phyloP scores from a whole-genome alignment of 1,139 yeast species.

The Starmera stellimalicola region DNA sequence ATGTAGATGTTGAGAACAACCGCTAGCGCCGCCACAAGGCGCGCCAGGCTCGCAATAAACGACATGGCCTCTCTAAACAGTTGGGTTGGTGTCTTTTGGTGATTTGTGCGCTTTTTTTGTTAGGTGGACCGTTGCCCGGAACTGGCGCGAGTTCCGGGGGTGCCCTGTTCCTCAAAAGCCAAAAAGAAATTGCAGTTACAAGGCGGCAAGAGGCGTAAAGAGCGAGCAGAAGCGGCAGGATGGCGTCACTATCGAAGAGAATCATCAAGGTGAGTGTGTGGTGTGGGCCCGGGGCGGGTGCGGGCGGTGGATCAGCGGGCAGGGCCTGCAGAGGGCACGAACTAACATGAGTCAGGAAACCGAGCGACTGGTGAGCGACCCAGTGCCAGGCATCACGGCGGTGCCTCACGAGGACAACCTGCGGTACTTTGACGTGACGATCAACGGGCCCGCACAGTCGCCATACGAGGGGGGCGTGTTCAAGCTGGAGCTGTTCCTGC shows the following conservation, averaged over 20 bases:
- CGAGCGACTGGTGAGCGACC: constrained; percentile 83
- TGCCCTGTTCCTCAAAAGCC: no score
- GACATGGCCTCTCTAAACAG: constrained; percentile 7
- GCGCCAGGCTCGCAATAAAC: constrained; percentile 7
- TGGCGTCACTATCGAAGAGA: constrained; percentile 75
- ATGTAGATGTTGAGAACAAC: constrained; percentile 46
- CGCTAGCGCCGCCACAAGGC: constrained; percentile 22
- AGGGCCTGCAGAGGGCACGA: background rate
- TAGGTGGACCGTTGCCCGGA: no score
- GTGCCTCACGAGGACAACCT: constrained; percentile 88
- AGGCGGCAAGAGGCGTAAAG: no score
- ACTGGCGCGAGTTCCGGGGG: no score
- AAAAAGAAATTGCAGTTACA: no score
- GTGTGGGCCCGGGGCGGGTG: background rate
- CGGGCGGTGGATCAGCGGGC: no score
- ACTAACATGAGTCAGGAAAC: constrained; percentile 54
- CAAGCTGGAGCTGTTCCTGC: constrained; percentile 67
- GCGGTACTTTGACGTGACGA: constrained; percentile 80
- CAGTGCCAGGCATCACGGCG: constrained; percentile 94
- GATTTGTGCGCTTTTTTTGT: background rate
- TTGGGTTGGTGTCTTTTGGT: background rate
- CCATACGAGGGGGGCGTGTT: constrained; percentile 79
- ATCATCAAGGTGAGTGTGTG: constrained; percentile 55
- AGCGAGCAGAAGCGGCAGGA: no score
- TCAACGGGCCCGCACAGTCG: constrained; percentile 83